phyloP scores from a whole-genome alignment of 345 rosid genomes.

The Populus davidiana region DNA sequence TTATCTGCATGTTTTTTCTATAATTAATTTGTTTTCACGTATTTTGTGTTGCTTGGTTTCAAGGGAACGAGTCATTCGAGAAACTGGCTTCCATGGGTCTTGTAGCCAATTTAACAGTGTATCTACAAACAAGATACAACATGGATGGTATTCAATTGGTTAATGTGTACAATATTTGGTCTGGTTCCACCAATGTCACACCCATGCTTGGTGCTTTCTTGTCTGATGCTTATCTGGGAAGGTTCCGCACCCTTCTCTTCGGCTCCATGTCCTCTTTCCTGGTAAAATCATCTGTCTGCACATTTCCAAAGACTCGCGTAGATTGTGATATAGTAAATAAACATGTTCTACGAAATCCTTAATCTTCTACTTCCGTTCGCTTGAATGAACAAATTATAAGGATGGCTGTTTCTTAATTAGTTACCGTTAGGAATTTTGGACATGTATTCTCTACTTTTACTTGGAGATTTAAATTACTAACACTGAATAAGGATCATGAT shows the following conservation, averaged over 20 bases:
- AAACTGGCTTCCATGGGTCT: conserved; percentile 71
- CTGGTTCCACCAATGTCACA: conserved; percentile 55
- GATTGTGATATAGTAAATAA: background rate
- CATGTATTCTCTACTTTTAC: background rate
- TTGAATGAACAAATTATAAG: background rate
- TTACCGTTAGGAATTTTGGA: background rate
- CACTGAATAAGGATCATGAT: background rate
- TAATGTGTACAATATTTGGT: conserved; percentile 52
- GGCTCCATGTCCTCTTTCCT: conserved; percentile 53
- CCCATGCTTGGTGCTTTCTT: conserved; percentile 61
- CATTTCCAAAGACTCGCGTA: background rate
- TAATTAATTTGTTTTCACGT: background rate
- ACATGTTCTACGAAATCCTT: background rate
- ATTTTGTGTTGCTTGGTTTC: background rate
- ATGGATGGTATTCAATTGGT: conserved; percentile 54
- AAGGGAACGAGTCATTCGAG: conserved; percentile 73
- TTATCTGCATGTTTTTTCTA: background rate
- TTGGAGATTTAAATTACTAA: background rate
- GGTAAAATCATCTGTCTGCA: conserved; percentile 27
- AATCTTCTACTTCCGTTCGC: background rate
- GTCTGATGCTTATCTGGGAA: conserved; percentile 60
- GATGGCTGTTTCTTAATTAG: background rate
- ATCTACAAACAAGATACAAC: conserved; percentile 49
- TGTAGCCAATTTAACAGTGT: conserved; percentile 50
- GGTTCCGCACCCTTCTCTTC: conserved; percentile 51